Evolutionary conservation across 2,329 filamentous ascomycete genomes (phyloP), one percentile per base, ranked within the genome.

Genomic region (Cercospora sp.): DNA sequence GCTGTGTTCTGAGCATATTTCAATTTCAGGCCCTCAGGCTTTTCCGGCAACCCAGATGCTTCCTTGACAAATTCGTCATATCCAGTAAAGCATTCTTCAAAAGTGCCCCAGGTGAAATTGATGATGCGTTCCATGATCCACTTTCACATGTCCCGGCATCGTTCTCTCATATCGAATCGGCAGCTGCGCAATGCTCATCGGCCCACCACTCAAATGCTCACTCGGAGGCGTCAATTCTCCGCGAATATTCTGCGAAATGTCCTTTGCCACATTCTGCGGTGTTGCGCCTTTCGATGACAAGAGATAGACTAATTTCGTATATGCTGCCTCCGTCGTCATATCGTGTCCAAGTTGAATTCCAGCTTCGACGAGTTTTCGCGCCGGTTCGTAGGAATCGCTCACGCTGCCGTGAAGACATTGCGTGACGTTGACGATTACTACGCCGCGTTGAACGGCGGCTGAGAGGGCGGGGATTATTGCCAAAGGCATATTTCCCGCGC

Each of bases 341-440:
- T 97, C 93, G 72, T 94, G 88, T 5, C 94, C 94, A 72, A 95
- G 94, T 33, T 97, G 92, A 60, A 97, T 92, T 36, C 94, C 94
- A 2, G 92, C 92, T 45, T 92, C 92, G 18, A 97, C 86, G 48
- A 90, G 86, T 60, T 90, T 89, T 71, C 92, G 81, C 20, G 78
- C 80, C 16, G 81, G 80, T 64, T 79, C 78, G 69, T 82, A 80
- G 13, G 79, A 77, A 51, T 79, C 73, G 70, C 76, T 80, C 48
- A 81, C 78, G 68, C 77, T 81, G 18, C 73, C 73, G 66, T 73
- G 71, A 12, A 74, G 68, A 84, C 94, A 97, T 82, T 97, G 94
- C 61, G 92, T 96, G 68, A 97, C 90, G 77, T 96, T 97, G 72
- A 97, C 92, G 68, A 97, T 90, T 67, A 95, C 88, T 71, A 95